Conservation (phyloP, 2,329 filamentous ascomycete species). For the Fusarium sp. region DNA sequence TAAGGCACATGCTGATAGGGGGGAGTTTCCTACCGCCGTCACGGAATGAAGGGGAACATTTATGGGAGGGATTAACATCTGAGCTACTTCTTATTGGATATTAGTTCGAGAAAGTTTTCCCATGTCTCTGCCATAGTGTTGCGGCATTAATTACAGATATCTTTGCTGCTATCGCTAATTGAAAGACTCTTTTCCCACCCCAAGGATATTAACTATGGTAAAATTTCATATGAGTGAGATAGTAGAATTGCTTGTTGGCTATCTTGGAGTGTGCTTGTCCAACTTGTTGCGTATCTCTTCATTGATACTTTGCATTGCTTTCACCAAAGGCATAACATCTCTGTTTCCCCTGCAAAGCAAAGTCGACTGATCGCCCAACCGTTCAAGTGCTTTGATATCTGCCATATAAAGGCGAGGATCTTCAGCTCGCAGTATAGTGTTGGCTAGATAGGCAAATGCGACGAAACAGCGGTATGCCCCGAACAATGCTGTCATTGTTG, state of each 20-base stretch:
- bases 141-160: not conserved
- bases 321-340: conserved; percentile 47
- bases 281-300: conserved; percentile 42
- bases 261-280: not conserved
- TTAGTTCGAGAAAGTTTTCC: not conserved
- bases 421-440: conserved; percentile 39
- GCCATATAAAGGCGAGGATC: conserved; percentile 31
- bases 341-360: conserved; percentile 40
- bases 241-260: too few relatives aligned
- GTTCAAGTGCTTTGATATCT: conserved; percentile 44
- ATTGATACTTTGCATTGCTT: conserved; percentile 47
- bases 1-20: conserved; percentile 10
- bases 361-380: conserved; percentile 31
- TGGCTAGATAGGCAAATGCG: conserved; percentile 48
- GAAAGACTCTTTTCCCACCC: not conserved
- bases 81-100: not conserved
- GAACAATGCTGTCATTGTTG: conserved; percentile 45
- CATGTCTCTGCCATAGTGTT: not conserved
- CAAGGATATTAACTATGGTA: not conserved
- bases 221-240: not conserved
- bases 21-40: conserved; percentile 3
- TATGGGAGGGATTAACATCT: not conserved
- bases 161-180: not conserved
- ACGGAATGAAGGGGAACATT: not conserved
- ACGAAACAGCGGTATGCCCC: conserved; percentile 50